Evolutionary conservation across 2,329 filamentous ascomycete species (phyloP).

Genomic region (Aspergillus floridensis): DNA sequence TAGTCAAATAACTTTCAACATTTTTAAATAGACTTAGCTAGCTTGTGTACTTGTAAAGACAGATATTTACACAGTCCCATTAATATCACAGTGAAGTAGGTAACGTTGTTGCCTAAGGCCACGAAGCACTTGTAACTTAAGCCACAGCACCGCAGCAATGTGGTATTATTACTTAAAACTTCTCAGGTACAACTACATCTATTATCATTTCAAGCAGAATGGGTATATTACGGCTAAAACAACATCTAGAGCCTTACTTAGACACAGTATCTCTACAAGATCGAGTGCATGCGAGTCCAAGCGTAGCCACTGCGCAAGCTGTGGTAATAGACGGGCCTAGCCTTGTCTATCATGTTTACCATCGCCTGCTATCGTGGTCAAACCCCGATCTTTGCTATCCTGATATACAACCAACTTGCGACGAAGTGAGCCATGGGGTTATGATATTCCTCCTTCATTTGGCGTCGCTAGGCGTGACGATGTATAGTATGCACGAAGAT

Average conservation of each 20-base stretch:
- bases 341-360: constrained; percentile 70
- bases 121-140: too few species aligned
- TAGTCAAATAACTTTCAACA: too few species aligned
- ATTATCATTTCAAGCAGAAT: constrained; percentile 13
- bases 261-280: constrained; percentile 24
- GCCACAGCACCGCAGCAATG: too few species aligned
- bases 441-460: constrained; percentile 64
- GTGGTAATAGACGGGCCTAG: constrained; percentile 74
- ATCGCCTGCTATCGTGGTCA: constrained; percentile 51
- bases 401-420: constrained; percentile 59
- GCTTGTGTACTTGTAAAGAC: too few species aligned
- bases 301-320: constrained; percentile 21
- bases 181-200: too few species aligned
- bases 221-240: constrained; percentile 36
- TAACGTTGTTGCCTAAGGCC: too few species aligned
- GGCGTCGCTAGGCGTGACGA: constrained; percentile 52
- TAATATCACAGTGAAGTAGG: too few species aligned
- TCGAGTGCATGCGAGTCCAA: not conserved
- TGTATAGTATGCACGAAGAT: constrained; percentile 64
- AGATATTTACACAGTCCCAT: too few species aligned
- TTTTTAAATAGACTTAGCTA: too few species aligned
- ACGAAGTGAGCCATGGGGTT: constrained; percentile 58
- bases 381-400: constrained; percentile 45
- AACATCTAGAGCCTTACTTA: constrained; percentile 31
- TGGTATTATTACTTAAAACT: too few species aligned